phyloP scores from a whole-genome alignment of 768 basidiomycete genomes.

The Multifurca ochricompacta region DNA sequence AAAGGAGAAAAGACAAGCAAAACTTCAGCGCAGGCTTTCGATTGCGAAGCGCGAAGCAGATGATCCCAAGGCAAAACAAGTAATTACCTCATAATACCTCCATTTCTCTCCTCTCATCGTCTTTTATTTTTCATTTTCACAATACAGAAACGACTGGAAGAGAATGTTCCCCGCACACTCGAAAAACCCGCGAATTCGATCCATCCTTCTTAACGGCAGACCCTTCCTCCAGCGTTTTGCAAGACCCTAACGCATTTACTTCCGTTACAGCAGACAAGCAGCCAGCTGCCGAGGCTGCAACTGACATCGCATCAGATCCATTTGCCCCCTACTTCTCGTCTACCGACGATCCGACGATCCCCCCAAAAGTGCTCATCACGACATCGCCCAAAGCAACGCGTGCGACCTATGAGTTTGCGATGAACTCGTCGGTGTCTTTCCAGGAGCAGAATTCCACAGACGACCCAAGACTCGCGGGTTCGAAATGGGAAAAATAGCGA shows the following conservation, averaged over 20 bases:
- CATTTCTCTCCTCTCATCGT: background rate
- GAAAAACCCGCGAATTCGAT: constrained; percentile 90
- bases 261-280: constrained; percentile 24
- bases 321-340: constrained; percentile 73
- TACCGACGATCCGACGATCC: constrained; percentile 55
- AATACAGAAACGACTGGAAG: constrained; percentile 64
- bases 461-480: constrained; percentile 86
- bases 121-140: background rate
- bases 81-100: too few species aligned
- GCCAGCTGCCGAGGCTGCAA: constrained; percentile 48
- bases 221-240: constrained; percentile 26
- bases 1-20: constrained; percentile 70
- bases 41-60: constrained; percentile 67
- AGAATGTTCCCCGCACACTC: constrained; percentile 85
- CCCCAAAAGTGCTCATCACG: constrained; percentile 85
- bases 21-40: constrained; percentile 73
- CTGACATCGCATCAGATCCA: constrained; percentile 65
- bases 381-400: constrained; percentile 87
- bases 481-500: constrained; percentile 83
- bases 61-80: constrained; percentile 74
- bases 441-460: constrained; percentile 83
- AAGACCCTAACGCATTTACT: constrained; percentile 24
- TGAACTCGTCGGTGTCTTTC: constrained; percentile 82
- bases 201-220: constrained; percentile 56
- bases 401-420: constrained; percentile 84